Conservation (phyloP, 768 basidiomycete genomes). For the Tricholoma matsutake region DNA sequence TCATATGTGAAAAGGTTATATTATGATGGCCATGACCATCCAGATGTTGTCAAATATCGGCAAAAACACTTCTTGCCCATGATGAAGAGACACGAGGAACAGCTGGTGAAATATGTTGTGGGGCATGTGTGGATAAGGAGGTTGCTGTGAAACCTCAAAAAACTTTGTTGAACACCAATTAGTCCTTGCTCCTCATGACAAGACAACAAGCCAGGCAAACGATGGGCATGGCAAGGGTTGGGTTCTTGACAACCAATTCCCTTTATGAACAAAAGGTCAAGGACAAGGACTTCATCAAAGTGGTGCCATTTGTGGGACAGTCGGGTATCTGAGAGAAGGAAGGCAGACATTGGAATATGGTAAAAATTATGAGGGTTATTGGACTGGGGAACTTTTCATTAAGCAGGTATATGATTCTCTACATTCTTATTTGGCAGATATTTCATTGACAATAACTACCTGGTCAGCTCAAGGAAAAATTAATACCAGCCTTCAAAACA, state of each 20-base stretch:
- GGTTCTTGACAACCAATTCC: conserved; percentile 12
- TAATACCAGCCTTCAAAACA: background rate
- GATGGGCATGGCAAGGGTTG: conserved; percentile 26
- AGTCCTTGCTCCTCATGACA: background rate
- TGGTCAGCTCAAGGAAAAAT: conserved; percentile 1
- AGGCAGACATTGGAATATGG: too few relatives aligned
- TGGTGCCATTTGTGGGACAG: conserved; percentile 12
- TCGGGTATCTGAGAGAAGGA: background rate
- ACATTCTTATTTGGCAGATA: background rate
- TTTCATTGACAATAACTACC: background rate
- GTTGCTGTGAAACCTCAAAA: too few relatives aligned
- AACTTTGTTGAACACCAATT: background rate
- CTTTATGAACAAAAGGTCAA: background rate
- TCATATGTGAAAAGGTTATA: conserved; percentile 14
- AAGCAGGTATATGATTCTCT: conserved; percentile 11
- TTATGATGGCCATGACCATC: conserved; percentile 27
- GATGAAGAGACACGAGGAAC: background rate
- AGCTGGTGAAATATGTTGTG: background rate
- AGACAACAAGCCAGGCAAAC: conserved; percentile 29
- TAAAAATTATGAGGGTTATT: conserved; percentile 13
- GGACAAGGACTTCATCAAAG: background rate
- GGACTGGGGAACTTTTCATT: conserved; percentile 28
- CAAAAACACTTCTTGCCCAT: conserved; percentile 11
- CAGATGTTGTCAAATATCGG: background rate
- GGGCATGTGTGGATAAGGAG: background rate